Base-by-base conservation (phyloP, 176 grass and related monocot genomes). In the Bonia amplexicaulis region DNA sequence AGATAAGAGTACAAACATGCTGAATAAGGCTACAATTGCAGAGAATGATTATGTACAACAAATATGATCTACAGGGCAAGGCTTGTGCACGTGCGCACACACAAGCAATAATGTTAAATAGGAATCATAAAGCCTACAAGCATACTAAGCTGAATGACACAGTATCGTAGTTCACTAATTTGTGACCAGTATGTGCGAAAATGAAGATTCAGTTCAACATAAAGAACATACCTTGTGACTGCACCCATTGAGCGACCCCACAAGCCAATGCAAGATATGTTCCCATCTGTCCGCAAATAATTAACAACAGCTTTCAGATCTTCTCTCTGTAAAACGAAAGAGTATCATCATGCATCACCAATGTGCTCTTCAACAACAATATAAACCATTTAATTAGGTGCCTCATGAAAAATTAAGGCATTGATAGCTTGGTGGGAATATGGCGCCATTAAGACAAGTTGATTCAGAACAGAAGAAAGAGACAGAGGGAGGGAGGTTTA, bases 161-260 rank as follows among this genome's bases (percentile, higher is more conserved):
- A 33, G 13, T 65, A 46, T 45, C 6, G 8, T 40, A 59, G 64
- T 78, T 71, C 78, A 78, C 44, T 53, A 11, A 73, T 73, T 78
- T 76, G 51, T 37, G 27, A 39, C 25, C 68, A 40, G 29, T 55
- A 57, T 12, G 20, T 22, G 33, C 26, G 33, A 40, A 81, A 71
- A 71, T 2, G 51, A 60, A 23, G 7, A 68, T 80, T 85, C 58
- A 23, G 13, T 85, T 23, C 17, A 76, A 62, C 47, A 80, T 59
- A 78, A 45, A 33, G 37, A 88, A 62, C 51, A 71, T 60, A 99
- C 96, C 93, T 94, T 83, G 96, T 96, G 53, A 99, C 91, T 48
- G 96, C 96, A 81, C 96, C 96, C 96, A 99, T 99, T 89, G 96
- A 99, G 46, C 96, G 96, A n/a, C 96, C 96, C 96, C 96, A 99